Conservation (phyloP, 2,329 filamentous ascomycete species). For the Aschersonia sp. region DNA sequence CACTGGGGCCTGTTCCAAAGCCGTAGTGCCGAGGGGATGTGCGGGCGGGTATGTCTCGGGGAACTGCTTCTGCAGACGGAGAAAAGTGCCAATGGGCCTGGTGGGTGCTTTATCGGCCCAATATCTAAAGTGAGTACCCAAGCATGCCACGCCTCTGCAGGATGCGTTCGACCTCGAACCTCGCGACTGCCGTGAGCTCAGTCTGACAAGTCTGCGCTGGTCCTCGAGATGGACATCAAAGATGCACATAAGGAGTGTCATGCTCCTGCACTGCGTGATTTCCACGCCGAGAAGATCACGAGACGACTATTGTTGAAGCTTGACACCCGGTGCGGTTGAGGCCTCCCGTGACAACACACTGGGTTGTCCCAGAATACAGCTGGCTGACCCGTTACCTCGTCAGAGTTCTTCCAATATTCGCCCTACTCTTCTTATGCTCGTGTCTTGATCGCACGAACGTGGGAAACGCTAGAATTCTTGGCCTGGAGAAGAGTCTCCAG, state of each 20-base stretch:
- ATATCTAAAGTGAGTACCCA: too few relatives aligned
- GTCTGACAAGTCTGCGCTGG: background rate
- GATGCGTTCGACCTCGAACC: too few relatives aligned
- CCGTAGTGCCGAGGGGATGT: too few relatives aligned
- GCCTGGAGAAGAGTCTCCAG: constrained; percentile 40
- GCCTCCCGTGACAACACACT: too few relatives aligned
- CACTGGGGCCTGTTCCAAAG: too few relatives aligned
- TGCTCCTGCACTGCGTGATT: constrained; percentile 3
- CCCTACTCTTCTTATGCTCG: constrained; percentile 50
- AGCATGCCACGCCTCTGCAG: too few relatives aligned
- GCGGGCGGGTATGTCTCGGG: too few relatives aligned
- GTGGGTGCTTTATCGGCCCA: too few relatives aligned
- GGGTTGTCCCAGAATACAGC: too few relatives aligned
- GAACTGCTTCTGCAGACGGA: too few relatives aligned
- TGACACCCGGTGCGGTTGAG: constrained; percentile 9
- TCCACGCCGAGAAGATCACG: constrained; percentile 8
- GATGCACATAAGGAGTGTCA: constrained; percentile 8
- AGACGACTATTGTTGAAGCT: constrained; percentile 13
- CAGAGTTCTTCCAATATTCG: constrained; percentile 48
- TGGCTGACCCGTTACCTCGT: background rate
- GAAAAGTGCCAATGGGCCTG: too few relatives aligned
- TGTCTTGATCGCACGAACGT: constrained; percentile 58
- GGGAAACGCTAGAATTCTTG: constrained; percentile 53
- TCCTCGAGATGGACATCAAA: constrained; percentile 7
- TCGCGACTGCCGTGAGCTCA: too few relatives aligned